Evolutionary conservation across 2,329 filamentous ascomycete species (phyloP).

Genomic region (Endoconidiophora polonica): DNA sequence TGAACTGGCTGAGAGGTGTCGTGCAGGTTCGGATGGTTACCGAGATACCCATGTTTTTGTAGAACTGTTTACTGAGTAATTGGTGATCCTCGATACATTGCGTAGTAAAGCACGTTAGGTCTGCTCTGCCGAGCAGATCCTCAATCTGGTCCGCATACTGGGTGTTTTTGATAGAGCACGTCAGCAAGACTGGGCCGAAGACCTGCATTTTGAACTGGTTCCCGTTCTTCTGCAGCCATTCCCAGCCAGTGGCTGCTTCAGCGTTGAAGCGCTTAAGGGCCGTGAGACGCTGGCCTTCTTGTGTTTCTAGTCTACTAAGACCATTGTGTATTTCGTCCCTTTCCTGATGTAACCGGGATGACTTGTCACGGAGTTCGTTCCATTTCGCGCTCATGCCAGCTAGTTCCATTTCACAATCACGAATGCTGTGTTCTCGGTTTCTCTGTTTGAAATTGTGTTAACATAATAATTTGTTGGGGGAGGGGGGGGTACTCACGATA

Average conservation of each 20-base stretch:
- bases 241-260: conserved; percentile 56
- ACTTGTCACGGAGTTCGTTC: conserved; percentile 26
- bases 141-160: conserved; percentile 43
- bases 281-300: conserved; percentile 54
- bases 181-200: conserved; percentile 65
- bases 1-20: conserved; percentile 36
- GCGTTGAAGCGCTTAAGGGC: conserved; percentile 43
- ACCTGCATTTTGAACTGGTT: conserved; percentile 56
- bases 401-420: conserved; percentile 34
- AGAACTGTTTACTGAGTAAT: conserved; percentile 50
- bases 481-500: conserved; percentile 37
- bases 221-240: conserved; percentile 64
- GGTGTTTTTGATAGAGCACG: conserved; percentile 61
- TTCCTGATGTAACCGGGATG: conserved; percentile 20
- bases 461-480: conserved; percentile 16
- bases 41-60: conserved; percentile 44
- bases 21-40: conserved; percentile 54
- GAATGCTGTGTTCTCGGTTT: conserved; percentile 30
- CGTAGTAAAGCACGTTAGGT: conserved; percentile 54
- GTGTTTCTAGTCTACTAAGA: conserved; percentile 48
- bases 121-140: conserved; percentile 31
- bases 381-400: neutral
- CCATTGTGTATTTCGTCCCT: conserved; percentile 26
- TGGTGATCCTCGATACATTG: conserved; percentile 62
- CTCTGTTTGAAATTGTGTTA: conserved; percentile 20